These are phyloP conservation scores for Puccinia coronata DNA, from an alignment of 1,284 basidiomycete species.

Conservation along the genomic window DNA sequence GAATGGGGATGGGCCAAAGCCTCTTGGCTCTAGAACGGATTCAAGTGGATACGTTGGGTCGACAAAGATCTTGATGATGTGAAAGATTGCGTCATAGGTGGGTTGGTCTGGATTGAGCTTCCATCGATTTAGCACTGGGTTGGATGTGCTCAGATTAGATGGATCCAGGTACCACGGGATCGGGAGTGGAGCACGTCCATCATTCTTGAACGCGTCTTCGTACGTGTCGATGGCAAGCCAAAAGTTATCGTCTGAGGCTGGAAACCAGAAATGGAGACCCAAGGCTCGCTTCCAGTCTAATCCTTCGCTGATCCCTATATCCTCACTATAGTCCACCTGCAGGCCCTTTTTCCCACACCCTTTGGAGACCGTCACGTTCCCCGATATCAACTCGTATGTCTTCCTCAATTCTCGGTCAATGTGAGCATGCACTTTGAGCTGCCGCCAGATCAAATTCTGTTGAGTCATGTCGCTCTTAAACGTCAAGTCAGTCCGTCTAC, in stretches of 20 bases:
- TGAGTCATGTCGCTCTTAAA: conserved; percentile 74
- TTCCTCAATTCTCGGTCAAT: conserved; percentile 72
- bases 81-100: conserved; percentile 73
- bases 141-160: conserved; percentile 45
- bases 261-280: conserved; percentile 89
- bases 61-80: conserved; percentile 76
- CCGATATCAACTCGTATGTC: conserved; percentile 82
- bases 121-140: conserved; percentile 27
- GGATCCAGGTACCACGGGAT: conserved; percentile 67
- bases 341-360: conserved; percentile 63
- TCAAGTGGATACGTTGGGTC: conserved; percentile 63
- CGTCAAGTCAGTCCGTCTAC: conserved; percentile 71
- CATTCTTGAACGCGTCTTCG: conserved; percentile 60
- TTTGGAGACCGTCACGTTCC: conserved; percentile 69
- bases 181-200: conserved; percentile 55
- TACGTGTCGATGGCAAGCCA: conserved; percentile 63
- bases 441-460: conserved; percentile 82
- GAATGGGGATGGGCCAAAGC: conserved; percentile 72
- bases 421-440: conserved; percentile 72
- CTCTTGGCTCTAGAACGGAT: conserved; percentile 66
- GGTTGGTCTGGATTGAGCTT: conserved; percentile 51
- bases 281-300: conserved; percentile 95
- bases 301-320: conserved; percentile 73
- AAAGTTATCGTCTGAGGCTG: conserved; percentile 54
- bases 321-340: conserved; percentile 67